Base-by-base conservation (phyloP, 2,329 filamentous ascomycete genomes). In the Leptographium radiaticola region DNA sequence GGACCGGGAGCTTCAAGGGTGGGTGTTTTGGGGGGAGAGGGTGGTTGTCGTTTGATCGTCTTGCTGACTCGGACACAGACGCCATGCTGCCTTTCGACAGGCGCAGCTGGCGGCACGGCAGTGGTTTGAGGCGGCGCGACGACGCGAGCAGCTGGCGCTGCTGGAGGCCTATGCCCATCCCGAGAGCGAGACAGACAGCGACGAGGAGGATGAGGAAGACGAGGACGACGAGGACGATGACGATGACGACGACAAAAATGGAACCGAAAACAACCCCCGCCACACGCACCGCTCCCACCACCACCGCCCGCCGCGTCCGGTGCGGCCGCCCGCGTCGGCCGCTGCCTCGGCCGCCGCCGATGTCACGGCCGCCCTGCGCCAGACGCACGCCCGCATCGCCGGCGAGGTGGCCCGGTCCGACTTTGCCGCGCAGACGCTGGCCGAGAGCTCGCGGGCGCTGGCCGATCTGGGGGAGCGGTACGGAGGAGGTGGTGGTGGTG, bases 381-480 rank as follows among this genome's bases (percentile, higher is more conserved):
- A 89, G 57, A 94, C 91, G 7, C 90, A 97, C 68, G 81, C 87
- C 58, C 77, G 95, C 63, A 90, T 97, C 73, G 82, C 87, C 59
- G 76, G 81, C 6, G 90, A 96, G 72, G 79, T 98, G 9, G 81
- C 84, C 48, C 84, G 89, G 56, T 94, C 88, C 60, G 84, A 87
- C 62, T 97, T 95, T 65, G 91, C 91, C 18, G 85, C 93, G 62
- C 85, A 95, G 67, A 94, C 89, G 1, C 76, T 98, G 62, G 83
- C 84, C 57, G 84, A 93, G 71, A 90, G 86, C 2, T 91, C 87
- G 8, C 84, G 82, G 11, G 89, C 90, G 12, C 77, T 98, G n/a
- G 78, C 79, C 52, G 81, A 87, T 58, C 77, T 98, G 1, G 81
- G 85, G 5, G 86, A 94, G 62, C 85, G 81, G 40, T 98, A 98